Evolutionary conservation across 2,329 filamentous ascomycete genomes (phyloP).

Genomic region (Ceratocystis papillata): DNA sequence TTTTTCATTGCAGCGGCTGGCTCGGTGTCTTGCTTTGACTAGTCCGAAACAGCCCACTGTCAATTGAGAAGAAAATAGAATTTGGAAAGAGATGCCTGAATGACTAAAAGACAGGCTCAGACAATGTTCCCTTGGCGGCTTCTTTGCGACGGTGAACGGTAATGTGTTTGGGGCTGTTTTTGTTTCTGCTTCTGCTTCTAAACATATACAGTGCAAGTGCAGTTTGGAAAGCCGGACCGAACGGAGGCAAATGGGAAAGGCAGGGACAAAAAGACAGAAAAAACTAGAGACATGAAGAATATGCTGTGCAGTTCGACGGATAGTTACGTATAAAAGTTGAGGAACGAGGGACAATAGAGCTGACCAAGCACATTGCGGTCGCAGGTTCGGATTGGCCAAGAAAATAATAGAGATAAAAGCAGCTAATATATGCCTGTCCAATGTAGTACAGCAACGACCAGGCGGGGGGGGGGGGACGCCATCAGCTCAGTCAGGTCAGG

Average conservation of each 20-base stretch:
- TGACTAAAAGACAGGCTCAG: neutral
- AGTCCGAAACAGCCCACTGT: neutral
- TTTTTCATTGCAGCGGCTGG: neutral
- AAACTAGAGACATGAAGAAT: neutral
- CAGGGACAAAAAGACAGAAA: neutral
- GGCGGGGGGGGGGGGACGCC: neutral
- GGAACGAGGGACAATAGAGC: neutral
- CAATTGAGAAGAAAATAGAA: neutral
- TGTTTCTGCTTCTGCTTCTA: neutral
- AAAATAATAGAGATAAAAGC: too few species aligned
- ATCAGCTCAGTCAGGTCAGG: neutral
- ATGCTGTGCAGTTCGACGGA: neutral
- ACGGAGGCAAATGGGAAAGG: neutral
- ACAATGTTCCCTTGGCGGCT: neutral
- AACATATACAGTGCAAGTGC: neutral
- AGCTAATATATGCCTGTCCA: too few species aligned
- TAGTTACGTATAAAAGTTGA: neutral
- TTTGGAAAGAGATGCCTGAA: neutral
- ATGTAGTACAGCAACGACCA: conserved; percentile 3
- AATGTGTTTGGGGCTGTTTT: neutral
- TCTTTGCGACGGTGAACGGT: neutral
- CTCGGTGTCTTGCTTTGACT: neutral
- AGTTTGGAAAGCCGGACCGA: neutral
- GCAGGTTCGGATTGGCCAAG: too few species aligned
- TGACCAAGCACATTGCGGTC: neutral